Evolutionary conservation across 1,139 yeast genomes (phyloP).

Genomic region (Geotrichum europaeum): DNA sequence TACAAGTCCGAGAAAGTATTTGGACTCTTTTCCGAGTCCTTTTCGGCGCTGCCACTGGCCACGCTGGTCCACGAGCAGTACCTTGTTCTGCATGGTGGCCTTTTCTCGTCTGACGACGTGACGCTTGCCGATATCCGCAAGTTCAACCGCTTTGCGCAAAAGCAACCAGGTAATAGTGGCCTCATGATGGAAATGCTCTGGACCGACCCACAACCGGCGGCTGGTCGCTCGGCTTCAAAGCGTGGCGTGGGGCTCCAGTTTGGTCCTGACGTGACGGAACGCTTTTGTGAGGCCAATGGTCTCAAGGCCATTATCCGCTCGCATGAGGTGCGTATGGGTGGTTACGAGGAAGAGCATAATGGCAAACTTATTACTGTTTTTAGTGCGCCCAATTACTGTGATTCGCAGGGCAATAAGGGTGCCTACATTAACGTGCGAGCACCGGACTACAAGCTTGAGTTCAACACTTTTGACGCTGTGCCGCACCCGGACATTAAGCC

Average conservation of each 20-base stretch:
- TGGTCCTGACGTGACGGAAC: slow-evolving; percentile 89
- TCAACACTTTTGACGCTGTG: slow-evolving; percentile 66
- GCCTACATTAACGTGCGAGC: slow-evolving; percentile 69
- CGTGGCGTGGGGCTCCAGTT: slow-evolving; percentile 95
- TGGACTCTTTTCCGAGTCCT: slow-evolving; percentile 79
- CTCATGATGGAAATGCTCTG: slow-evolving; percentile 93
- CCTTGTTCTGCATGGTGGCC: slow-evolving; percentile 92
- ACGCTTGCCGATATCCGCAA: slow-evolving; percentile 68
- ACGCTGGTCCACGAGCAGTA: slow-evolving; percentile 64
- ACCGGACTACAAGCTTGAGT: slow-evolving; percentile 51
- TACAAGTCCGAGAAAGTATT: slow-evolving; percentile 71
- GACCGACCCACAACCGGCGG: slow-evolving; percentile 86
- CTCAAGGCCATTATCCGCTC: slow-evolving; percentile 81
- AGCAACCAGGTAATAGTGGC: slow-evolving; percentile 88
- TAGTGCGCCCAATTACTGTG: slow-evolving; percentile 97
- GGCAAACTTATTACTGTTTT: slow-evolving; percentile 86
- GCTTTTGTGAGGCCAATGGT: slow-evolving; percentile 65
- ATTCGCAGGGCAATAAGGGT: slow-evolving; percentile 82
- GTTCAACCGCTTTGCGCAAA: slow-evolving; percentile 56
- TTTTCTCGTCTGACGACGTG: slow-evolving; percentile 71
- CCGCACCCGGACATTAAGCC: slow-evolving; percentile 90
- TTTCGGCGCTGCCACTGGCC: slow-evolving; percentile 82
- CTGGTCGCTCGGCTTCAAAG: slow-evolving; percentile 82
- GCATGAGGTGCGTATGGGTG: slow-evolving; percentile 91
- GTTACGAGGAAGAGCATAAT: slow-evolving; percentile 81